Conservation (phyloP, 257 asterid species). For the Jasminum sambac region DNA sequence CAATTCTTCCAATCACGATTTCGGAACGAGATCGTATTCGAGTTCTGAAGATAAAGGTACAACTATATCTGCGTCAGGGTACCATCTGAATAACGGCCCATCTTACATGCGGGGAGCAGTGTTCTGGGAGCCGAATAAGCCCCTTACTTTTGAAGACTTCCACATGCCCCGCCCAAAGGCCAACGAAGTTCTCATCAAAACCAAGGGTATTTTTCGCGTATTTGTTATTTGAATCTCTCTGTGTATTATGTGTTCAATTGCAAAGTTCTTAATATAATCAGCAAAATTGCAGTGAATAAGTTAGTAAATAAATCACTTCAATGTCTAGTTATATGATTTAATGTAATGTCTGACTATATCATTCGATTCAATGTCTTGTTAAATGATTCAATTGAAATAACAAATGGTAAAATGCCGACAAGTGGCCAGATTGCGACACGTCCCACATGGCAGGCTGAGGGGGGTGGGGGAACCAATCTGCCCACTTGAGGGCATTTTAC, state of each 20-base stretch:
- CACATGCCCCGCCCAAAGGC: constrained; percentile 95
- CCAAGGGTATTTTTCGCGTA: constrained; percentile 59
- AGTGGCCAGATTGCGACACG: no score
- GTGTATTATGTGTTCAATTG: background rate
- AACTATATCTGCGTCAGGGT: constrained; percentile 50
- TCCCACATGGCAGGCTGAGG: no score
- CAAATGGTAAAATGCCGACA: no score
- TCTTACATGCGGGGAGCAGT: constrained; percentile 90
- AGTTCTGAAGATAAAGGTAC: constrained; percentile 37
- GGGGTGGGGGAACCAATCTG: no score
- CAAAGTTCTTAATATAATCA: background rate
- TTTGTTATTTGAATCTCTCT: background rate
- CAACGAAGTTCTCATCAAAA: constrained; percentile 81
- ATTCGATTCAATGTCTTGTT: background rate
- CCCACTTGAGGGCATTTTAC: no score
- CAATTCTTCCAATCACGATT: constrained; percentile 27
- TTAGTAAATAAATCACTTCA: background rate
- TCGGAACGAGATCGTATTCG: constrained; percentile 34
- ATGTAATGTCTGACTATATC: background rate
- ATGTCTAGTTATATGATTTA: no score
- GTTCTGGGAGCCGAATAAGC: constrained; percentile 80
- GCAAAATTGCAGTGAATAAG: background rate
- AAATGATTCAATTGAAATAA: no score
- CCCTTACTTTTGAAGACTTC: constrained; percentile 80
- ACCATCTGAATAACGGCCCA: constrained; percentile 66